These are phyloP conservation scores for Puccinia horiana DNA, from an alignment of 1,284 basidiomycete species.

Conservation along the genomic window DNA sequence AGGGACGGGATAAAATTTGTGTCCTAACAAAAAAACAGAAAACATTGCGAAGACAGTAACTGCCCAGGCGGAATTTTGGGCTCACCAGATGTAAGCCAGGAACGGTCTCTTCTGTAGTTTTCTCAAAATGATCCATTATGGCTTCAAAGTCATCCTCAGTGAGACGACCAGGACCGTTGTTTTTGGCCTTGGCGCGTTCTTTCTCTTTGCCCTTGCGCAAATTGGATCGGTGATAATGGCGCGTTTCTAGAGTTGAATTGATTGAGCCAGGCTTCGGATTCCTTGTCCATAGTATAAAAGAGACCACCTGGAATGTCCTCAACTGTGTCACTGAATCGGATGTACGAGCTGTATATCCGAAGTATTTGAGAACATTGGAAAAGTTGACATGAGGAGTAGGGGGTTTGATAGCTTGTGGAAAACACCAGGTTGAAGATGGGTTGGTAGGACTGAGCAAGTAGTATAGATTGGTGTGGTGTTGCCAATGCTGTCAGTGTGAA, in stretches of 20 bases:
- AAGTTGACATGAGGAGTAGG: no score
- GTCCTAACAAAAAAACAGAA: slow-evolving; percentile 57
- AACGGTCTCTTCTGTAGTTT: slow-evolving; percentile 80
- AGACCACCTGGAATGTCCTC: slow-evolving; percentile 76
- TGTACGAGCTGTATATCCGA: slow-evolving; percentile 72
- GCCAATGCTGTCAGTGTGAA: no score
- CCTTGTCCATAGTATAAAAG: slow-evolving; percentile 92
- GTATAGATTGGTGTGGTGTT: no score
- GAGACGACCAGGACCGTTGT: slow-evolving; percentile 63
- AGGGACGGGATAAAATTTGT: slow-evolving; percentile 69
- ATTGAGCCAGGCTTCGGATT: slow-evolving; percentile 89
- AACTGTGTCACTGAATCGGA: slow-evolving; percentile 81
- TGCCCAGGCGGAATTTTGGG: slow-evolving; percentile 50
- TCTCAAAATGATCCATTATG: slow-evolving; percentile 92
- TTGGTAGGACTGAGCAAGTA: no score
- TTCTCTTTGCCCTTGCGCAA: slow-evolving; percentile 62
- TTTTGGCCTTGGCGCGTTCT: slow-evolving; percentile 62
- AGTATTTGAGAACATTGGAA: no score
- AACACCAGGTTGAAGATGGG: no score
- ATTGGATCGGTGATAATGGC: slow-evolving; percentile 72
- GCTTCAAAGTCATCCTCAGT: slow-evolving; percentile 90
- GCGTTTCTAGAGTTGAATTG: slow-evolving; percentile 85
- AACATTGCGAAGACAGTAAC: background rate
- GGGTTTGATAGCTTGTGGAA: no score
- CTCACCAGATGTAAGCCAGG: slow-evolving; percentile 87